A percentile compares a stretch with the other conserved stretches of the same genome.
Conservation (phyloP, 2,329 filamentous ascomycete species). For the Grosmannia clavigera region DNA sequence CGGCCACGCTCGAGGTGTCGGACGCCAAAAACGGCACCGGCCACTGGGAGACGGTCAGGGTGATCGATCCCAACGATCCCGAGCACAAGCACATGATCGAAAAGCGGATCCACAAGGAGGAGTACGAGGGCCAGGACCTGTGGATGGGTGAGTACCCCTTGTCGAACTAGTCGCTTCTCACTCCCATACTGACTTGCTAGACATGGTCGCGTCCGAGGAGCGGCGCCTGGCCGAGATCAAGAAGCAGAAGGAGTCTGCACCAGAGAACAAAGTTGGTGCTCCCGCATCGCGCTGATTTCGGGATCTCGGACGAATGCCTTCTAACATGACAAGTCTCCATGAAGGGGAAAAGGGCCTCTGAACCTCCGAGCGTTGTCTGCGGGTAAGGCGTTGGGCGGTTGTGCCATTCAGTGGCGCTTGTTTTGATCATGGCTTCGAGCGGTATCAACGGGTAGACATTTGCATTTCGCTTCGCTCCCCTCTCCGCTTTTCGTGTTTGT, state of each 20-base stretch:
- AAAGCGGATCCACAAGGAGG: constrained; percentile 78
- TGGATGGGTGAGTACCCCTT: constrained; percentile 60
- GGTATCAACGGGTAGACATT: too few species aligned
- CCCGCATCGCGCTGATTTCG: constrained; percentile 2
- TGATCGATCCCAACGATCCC: constrained; percentile 69
- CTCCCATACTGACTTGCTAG: constrained; percentile 26
- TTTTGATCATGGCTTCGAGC: too few species aligned
- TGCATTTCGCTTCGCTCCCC: too few species aligned
- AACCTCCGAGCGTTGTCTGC: too few species aligned
- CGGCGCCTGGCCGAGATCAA: constrained; percentile 35
- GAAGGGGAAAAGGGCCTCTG: too few species aligned
- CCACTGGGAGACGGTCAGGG: constrained; percentile 74
- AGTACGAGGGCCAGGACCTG: constrained; percentile 79
- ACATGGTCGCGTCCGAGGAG: constrained; percentile 78
- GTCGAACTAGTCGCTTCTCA: neutral
- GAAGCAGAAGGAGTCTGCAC: constrained; percentile 14
- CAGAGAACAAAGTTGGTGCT: constrained; percentile 9
- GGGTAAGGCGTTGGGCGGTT: too few species aligned
- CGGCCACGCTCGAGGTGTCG: constrained; percentile 65
- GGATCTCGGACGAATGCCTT: too few species aligned
- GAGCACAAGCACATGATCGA: constrained; percentile 73
- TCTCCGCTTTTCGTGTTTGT: too few species aligned
- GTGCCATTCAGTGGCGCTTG: too few species aligned
- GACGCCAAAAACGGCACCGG: constrained; percentile 68
- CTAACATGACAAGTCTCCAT: too few species aligned